Evolutionary conservation across 495 filamentous ascomycete species (phyloP), one percentile per base, ranked within the genome.

Genomic region (Xylaria grammica): DNA sequence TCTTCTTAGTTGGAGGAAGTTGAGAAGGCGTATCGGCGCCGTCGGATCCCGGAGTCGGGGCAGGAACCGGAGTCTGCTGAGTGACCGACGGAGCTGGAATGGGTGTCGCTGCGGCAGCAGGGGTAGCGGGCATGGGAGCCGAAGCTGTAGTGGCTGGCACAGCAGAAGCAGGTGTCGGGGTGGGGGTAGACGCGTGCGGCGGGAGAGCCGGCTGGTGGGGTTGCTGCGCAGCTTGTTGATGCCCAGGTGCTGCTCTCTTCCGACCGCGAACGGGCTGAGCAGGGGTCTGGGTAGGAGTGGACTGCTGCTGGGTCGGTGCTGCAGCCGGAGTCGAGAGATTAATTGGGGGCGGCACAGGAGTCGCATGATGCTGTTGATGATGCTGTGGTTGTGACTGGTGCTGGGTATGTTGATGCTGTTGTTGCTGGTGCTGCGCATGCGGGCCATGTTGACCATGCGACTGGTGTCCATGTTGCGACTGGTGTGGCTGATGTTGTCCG

Each of bases 1-100:
- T 93, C 81, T 96, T 96, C 81, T 97, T 97, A 51, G 87, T 86
- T 0, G 90, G 89, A 2, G 89, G 85, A 9, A 82, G 76, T 61
- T 81, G 75, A 22, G 78, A 44, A 0, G 73, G 63, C 0, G 72
- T 67, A 40, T 56, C 69, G 8, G 63, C 65, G 50, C 77, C 70
- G 27, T 78, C 73, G 60, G 70, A 71, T 20, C 63, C 65, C 34
- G 76, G 63, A 32, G 74, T 73, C 13, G 77, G 70, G 11, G 73
- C 72, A 17, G 66, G 60, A 27, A 77, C 66, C 0, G 74, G 69
- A 26, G 75, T 69, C 20, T 70, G 70, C 45, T 75, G 68, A 46
- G 79, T 73, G 17, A 55, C 61, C n/a, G 77, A 62, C 0, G 76
- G 66, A 10, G 72, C 67, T 1, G 75, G 68, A 24, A 74, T 63